phyloP scores from a whole-genome alignment of 129 eudicot genomes.

The Flaveria trinervia region DNA sequence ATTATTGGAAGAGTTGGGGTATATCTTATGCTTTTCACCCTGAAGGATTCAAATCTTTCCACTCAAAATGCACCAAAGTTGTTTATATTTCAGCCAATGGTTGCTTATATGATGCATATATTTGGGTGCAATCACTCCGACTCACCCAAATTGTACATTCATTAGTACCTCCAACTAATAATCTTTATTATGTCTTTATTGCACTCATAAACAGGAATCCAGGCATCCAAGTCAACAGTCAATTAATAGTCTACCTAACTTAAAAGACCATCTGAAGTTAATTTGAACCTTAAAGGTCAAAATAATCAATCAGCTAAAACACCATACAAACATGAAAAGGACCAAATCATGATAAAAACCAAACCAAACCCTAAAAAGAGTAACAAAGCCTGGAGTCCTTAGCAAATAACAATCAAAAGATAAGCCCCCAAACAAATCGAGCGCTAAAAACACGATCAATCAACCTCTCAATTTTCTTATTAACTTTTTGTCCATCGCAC shows the following conservation, averaged over 20 bases:
- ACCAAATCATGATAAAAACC: constrained; percentile 2
- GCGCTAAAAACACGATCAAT: background rate
- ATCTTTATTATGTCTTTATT: constrained; percentile 20
- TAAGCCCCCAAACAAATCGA: background rate
- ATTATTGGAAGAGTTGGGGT: background rate
- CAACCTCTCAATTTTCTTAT: background rate
- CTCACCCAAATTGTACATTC: constrained; percentile 1
- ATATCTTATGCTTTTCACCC: constrained; percentile 13
- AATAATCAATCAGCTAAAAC: background rate
- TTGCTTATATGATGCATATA: background rate
- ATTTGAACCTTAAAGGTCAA: constrained; percentile 12
- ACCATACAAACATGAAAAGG: constrained; percentile 14
- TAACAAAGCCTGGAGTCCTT: constrained; percentile 7
- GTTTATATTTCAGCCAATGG: constrained; percentile 9
- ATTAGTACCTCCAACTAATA: constrained; percentile 1
- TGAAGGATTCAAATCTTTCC: background rate
- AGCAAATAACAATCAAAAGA: background rate
- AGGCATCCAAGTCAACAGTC: constrained; percentile 4
- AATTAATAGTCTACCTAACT: constrained; percentile 11
- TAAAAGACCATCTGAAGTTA: constrained; percentile 18
- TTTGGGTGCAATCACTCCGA: constrained; percentile 19
- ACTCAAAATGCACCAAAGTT: constrained; percentile 17
- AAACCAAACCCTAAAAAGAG: constrained; percentile 21
- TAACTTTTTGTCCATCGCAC: constrained; percentile 4
- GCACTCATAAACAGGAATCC: background rate